Conservation (phyloP, 176 grass and related monocot genomes). For the Juncus effusus region DNA sequence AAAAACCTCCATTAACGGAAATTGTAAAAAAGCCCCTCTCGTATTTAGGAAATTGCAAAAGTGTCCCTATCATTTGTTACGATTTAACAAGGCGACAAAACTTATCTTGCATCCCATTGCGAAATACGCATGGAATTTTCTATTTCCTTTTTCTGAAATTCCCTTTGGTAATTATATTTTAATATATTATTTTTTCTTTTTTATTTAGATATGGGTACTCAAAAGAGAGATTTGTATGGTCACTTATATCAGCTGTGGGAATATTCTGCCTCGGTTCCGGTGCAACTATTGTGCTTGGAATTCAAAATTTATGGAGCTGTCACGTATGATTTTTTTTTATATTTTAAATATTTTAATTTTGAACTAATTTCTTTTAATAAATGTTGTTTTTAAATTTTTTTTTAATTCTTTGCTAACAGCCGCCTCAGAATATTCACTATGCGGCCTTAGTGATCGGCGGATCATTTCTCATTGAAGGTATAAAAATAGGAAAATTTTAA, state of each 20-base stretch:
- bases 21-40: too few species aligned
- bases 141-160: neutral
- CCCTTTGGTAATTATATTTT: neutral
- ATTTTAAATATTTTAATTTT: constrained; percentile 26
- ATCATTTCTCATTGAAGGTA: constrained; percentile 97
- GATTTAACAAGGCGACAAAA: too few species aligned
- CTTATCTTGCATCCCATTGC: too few species aligned
- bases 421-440: constrained; percentile 84
- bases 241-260: constrained; percentile 94
- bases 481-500: neutral
- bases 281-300: constrained; percentile 89
- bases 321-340: constrained; percentile 48
- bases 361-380: neutral
- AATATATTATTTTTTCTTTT: constrained; percentile 21
- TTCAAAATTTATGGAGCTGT: constrained; percentile 92
- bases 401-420: constrained; percentile 44
- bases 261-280: constrained; percentile 98
- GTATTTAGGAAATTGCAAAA: too few species aligned
- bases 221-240: constrained; percentile 99
- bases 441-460: constrained; percentile 93
- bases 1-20: too few species aligned
- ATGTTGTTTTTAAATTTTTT: neutral
- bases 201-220: constrained; percentile 91
- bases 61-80: too few species aligned
- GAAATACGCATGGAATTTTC: neutral